A percentile compares a stretch with the other conserved stretches of the same genome.
phyloP scores from a whole-genome alignment of 2,329 filamentous ascomycete genomes.

The Aspergillus oerlinghausenensis region DNA sequence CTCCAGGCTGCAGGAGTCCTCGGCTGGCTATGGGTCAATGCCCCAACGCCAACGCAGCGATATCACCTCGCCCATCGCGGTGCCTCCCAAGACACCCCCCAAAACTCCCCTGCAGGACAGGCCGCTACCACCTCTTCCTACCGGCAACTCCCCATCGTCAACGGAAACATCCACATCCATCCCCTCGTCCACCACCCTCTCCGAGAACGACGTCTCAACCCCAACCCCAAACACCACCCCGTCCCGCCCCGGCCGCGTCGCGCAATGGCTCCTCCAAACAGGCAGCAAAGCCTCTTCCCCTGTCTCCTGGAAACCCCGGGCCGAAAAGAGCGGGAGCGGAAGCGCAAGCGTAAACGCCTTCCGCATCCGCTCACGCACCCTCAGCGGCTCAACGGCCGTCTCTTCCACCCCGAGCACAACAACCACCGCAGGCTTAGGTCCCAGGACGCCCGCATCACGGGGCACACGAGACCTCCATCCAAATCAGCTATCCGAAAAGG shows the following conservation, averaged over 20 bases:
- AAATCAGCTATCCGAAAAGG: not conserved
- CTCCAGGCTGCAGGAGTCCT: slow-evolving; percentile 7
- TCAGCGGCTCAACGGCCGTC: slow-evolving; percentile 33
- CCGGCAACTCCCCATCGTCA: slow-evolving; percentile 9
- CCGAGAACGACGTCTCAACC: not conserved
- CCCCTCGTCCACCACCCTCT: slow-evolving; percentile 8
- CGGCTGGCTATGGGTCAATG: slow-evolving; percentile 6
- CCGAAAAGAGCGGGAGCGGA: slow-evolving; percentile 17
- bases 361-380: slow-evolving; percentile 26
- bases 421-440: slow-evolving; percentile 5
- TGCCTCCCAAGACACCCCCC: slow-evolving; percentile 16
- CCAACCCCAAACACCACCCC: slow-evolving; percentile 12
- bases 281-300: slow-evolving; percentile 11
- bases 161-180: not conserved
- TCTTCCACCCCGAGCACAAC: slow-evolving; percentile 13
- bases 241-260: slow-evolving; percentile 23
- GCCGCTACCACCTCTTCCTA: slow-evolving; percentile 18
- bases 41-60: not conserved
- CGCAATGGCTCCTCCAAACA: slow-evolving; percentile 28
- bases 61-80: not conserved
- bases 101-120: slow-evolving; percentile 19
- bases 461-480: not conserved
- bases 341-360: slow-evolving; percentile 12
- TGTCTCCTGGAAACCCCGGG: slow-evolving; percentile 10
- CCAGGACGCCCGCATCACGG: not conserved